A percentile compares a stretch with the other conserved stretches of the same genome.
Evolutionary conservation across 257 asterid genomes (phyloP).

Genomic region (Forsythia viridissima): DNA sequence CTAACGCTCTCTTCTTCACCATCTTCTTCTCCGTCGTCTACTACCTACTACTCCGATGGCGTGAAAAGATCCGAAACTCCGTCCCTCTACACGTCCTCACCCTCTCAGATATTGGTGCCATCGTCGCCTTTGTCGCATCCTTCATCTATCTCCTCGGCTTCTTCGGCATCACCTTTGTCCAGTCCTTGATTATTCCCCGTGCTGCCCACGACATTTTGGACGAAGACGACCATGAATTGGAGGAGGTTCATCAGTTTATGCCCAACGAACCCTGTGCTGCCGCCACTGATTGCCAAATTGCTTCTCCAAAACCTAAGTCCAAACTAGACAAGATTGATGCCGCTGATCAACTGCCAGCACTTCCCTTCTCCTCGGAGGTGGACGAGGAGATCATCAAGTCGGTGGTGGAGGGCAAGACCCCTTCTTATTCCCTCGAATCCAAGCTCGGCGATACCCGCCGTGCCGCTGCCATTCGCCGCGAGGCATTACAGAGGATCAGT

Average conservation of each 20-base stretch:
- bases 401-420: conserved; percentile 37
- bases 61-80: conserved; percentile 44
- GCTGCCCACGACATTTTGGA: conserved; percentile 24
- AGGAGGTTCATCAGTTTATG: conserved; percentile 12
- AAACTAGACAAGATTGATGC: not conserved
- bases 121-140: conserved; percentile 34
- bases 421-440: conserved; percentile 42
- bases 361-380: conserved; percentile 2
- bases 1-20: conserved; percentile 33
- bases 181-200: conserved; percentile 32
- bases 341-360: not conserved
- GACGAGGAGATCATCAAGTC: conserved; percentile 39
- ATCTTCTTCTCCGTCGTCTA: conserved; percentile 43
- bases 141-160: conserved; percentile 38
- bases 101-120: conserved; percentile 37
- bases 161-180: conserved; percentile 39
- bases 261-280: conserved; percentile 33
- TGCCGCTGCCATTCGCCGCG: conserved; percentile 45
- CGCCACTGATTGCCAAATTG: conserved; percentile 4
- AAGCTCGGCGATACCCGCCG: conserved; percentile 41
- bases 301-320: not conserved
- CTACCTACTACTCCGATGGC: conserved; percentile 41
- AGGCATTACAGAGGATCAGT: conserved; percentile 42
- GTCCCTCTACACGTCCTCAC: conserved; percentile 40
- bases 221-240: conserved; percentile 19